A percentile compares a stretch with the other conserved stretches of the same genome.
These are phyloP conservation scores for Saraca asoca DNA, from an alignment of 331 rosid species.

Conservation along the genomic window DNA sequence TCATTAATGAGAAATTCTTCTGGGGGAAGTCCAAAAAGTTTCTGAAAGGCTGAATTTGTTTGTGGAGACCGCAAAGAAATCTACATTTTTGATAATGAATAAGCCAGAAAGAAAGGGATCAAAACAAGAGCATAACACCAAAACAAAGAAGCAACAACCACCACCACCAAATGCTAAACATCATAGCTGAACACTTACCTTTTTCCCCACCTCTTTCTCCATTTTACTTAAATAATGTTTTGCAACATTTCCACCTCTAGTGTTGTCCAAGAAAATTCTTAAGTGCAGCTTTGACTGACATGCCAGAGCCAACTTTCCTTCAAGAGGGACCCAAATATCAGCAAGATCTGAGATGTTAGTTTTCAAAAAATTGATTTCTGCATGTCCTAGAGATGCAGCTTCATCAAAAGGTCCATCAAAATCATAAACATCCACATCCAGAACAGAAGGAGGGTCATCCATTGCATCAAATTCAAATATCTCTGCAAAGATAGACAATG, in stretches of 20 bases:
- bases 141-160: not conserved
- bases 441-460: slow-evolving; percentile 92
- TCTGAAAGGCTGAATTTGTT: slow-evolving; percentile 92
- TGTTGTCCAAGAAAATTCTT: slow-evolving; percentile 87
- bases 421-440: slow-evolving; percentile 81
- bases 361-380: slow-evolving; percentile 80
- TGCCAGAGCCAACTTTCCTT: slow-evolving; percentile 78
- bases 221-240: slow-evolving; percentile 79
- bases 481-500: slow-evolving; percentile 52
- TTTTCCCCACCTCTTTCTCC: slow-evolving; percentile 99
- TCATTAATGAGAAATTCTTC: slow-evolving; percentile 98
- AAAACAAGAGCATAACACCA: slow-evolving; percentile 27
- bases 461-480: slow-evolving; percentile 97
- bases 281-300: slow-evolving; percentile 85
- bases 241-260: slow-evolving; percentile 69
- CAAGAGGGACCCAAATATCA: slow-evolving; percentile 87
- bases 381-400: slow-evolving; percentile 69
- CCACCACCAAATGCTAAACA: slow-evolving; percentile 16
- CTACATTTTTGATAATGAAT: slow-evolving; percentile 45
- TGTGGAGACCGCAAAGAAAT: slow-evolving; percentile 92
- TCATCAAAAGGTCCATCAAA: slow-evolving; percentile 97
- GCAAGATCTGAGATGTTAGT: slow-evolving; percentile 82
- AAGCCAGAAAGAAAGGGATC: slow-evolving; percentile 28
- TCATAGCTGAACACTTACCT: slow-evolving; percentile 57
- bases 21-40: slow-evolving; percentile 85